phyloP scores from a whole-genome alignment of 352 stramenopile genomes.

The Pythium scleroteichum region DNA sequence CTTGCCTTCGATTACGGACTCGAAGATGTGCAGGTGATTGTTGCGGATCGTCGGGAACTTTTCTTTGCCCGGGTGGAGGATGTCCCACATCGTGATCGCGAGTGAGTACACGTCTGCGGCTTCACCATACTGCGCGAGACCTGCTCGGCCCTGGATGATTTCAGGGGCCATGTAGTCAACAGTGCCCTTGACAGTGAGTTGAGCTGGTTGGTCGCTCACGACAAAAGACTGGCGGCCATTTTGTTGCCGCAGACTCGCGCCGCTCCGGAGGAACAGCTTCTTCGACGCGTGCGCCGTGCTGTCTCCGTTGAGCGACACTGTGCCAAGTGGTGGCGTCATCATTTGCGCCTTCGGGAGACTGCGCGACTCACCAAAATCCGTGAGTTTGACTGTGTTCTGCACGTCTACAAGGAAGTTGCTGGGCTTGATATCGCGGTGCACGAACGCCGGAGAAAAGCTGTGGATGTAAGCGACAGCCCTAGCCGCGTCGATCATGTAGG shows the following conservation, averaged over 20 bases:
- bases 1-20: slow-evolving; percentile 42
- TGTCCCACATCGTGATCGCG: slow-evolving; percentile 77
- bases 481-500: slow-evolving; percentile 43
- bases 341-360: slow-evolving; percentile 21
- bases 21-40: slow-evolving; percentile 56
- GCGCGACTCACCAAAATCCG: slow-evolving; percentile 56
- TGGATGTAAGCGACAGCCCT: slow-evolving; percentile 49
- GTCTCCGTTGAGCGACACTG: not conserved
- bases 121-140: slow-evolving; percentile 54
- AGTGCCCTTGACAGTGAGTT: slow-evolving; percentile 68
- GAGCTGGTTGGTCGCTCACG: not conserved
- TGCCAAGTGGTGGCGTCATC: not conserved
- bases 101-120: slow-evolving; percentile 75
- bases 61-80: slow-evolving; percentile 49
- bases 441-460: slow-evolving; percentile 45
- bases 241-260: slow-evolving; percentile 6
- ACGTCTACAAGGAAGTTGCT: slow-evolving; percentile 59
- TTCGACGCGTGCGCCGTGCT: not conserved
- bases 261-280: not conserved
- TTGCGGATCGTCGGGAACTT: slow-evolving; percentile 45
- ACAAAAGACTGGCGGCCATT: slow-evolving; percentile 1
- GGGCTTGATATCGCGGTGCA: slow-evolving; percentile 57
- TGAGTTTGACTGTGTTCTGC: slow-evolving; percentile 45
- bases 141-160: slow-evolving; percentile 63
- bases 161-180: slow-evolving; percentile 84